Evolutionary conservation across 106 monocot genomes (phyloP).

Genomic region (Platanthera guangdongensis): DNA sequence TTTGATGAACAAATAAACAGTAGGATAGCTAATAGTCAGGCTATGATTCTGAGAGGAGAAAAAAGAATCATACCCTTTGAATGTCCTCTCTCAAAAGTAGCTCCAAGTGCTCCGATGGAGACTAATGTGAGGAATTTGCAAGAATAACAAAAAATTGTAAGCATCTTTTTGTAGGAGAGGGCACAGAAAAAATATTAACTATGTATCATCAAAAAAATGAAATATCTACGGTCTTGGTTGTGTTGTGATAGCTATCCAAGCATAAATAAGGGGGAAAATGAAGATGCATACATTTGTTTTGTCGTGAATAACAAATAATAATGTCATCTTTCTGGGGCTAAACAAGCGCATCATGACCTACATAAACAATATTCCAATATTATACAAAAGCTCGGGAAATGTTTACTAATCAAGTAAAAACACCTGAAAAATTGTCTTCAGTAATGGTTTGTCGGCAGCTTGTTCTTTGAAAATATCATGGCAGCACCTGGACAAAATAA

Average conservation of each 20-base stretch:
- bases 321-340: constrained; percentile 44
- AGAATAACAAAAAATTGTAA: neutral
- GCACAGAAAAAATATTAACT: neutral
- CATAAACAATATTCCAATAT: neutral
- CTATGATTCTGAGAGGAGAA: too few species aligned
- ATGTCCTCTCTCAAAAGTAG: constrained; percentile 49
- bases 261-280: neutral
- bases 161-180: neutral
- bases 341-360: constrained; percentile 60
- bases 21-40: neutral
- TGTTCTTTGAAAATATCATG: constrained; percentile 95
- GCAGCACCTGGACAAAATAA: constrained; percentile 56
- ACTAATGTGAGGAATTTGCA: constrained; percentile 13
- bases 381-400: neutral
- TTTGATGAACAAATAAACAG: neutral
- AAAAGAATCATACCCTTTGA: constrained; percentile 27
- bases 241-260: neutral
- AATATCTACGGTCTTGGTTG: neutral
- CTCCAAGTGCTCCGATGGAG: constrained; percentile 39
- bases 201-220: neutral
- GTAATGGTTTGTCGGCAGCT: constrained; percentile 82
- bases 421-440: constrained; percentile 28
- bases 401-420: neutral
- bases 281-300: constrained; percentile 33
- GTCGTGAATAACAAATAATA: constrained; percentile 60